Conservation (phyloP, 2,329 filamentous ascomycete species). For the Conoideocrella luteorostrata region DNA sequence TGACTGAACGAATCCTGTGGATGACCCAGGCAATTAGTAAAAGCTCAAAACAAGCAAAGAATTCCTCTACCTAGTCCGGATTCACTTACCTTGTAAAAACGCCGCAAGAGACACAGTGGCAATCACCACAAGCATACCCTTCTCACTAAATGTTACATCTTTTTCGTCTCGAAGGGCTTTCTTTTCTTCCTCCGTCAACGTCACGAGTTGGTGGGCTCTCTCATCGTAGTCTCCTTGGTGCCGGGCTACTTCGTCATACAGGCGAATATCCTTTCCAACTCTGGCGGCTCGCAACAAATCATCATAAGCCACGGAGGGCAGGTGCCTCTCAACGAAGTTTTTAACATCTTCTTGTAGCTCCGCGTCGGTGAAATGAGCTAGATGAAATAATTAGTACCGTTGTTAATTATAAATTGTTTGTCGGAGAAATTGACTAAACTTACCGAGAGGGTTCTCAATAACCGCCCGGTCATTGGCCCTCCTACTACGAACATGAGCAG, state of each 20-base stretch:
- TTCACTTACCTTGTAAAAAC: constrained; percentile 31
- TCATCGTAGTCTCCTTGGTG: constrained; percentile 13
- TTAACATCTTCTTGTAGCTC: constrained; percentile 30
- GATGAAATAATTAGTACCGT: not conserved
- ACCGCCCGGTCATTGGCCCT: constrained; percentile 26
- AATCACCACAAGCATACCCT: constrained; percentile 33
- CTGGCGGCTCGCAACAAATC: constrained; percentile 31
- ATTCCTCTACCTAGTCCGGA: too few relatives aligned
- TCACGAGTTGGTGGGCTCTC: constrained; percentile 22
- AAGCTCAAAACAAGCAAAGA: too few relatives aligned
- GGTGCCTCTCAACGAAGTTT: constrained; percentile 21
- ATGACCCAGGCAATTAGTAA: not conserved
- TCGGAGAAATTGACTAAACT: not conserved
- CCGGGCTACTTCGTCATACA: constrained; percentile 31
- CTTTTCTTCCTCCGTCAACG: constrained; percentile 29
- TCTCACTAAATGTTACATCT: constrained; percentile 32
- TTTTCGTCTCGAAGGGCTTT: constrained; percentile 29
- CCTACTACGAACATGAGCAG: constrained; percentile 19
- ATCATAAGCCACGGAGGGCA: constrained; percentile 23
- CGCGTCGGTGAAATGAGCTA: constrained; percentile 32
- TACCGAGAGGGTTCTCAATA: constrained; percentile 31
- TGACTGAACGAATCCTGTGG: constrained; percentile 35
- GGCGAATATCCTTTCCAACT: constrained; percentile 32
- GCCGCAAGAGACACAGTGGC: constrained; percentile 37
- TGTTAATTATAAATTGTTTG: not conserved